phyloP scores from a whole-genome alignment of 345 rosid genomes.

The Salix exigua region DNA sequence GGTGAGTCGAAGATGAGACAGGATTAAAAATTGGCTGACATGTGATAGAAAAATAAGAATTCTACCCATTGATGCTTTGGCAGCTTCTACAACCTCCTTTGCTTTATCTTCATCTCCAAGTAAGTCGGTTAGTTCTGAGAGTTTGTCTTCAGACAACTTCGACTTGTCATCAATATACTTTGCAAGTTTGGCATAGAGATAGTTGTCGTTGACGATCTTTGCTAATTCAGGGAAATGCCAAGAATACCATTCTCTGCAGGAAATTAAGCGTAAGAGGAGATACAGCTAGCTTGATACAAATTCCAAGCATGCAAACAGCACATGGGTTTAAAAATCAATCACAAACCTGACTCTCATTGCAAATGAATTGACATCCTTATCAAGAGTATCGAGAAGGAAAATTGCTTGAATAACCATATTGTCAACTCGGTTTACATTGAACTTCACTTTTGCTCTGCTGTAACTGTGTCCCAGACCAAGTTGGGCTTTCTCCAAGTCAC shows the following conservation, averaged over 20 bases:
- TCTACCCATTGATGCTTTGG: slow-evolving; percentile 95
- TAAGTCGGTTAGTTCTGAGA: slow-evolving; percentile 58
- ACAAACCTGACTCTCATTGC: slow-evolving; percentile 93
- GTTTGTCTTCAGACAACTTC: slow-evolving; percentile 52
- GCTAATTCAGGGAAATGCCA: slow-evolving; percentile 97
- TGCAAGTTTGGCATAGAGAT: slow-evolving; percentile 70
- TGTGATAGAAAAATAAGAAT: slow-evolving; percentile 2
- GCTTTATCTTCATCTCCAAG: slow-evolving; percentile 96
- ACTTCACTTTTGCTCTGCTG: slow-evolving; percentile 95
- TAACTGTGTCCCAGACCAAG: slow-evolving; percentile 95
- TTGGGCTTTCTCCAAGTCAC: slow-evolving; percentile 88
- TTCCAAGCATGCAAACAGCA: not conserved
- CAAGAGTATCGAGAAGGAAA: slow-evolving; percentile 79
- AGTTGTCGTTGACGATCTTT: slow-evolving; percentile 91
- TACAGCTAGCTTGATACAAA: not conserved
- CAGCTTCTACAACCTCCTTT: slow-evolving; percentile 84
- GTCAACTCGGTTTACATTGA: slow-evolving; percentile 86
- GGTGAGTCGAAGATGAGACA: not conserved
- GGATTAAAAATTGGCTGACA: not conserved
- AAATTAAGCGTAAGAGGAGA: slow-evolving; percentile 10
- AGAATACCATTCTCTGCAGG: slow-evolving; percentile 90
- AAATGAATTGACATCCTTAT: slow-evolving; percentile 83
- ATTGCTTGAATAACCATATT: slow-evolving; percentile 97
- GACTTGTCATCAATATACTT: slow-evolving; percentile 73
- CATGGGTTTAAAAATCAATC: not conserved